phyloP scores from a whole-genome alignment of 768 basidiomycete species.

The Panaeolus cyanescens region DNA sequence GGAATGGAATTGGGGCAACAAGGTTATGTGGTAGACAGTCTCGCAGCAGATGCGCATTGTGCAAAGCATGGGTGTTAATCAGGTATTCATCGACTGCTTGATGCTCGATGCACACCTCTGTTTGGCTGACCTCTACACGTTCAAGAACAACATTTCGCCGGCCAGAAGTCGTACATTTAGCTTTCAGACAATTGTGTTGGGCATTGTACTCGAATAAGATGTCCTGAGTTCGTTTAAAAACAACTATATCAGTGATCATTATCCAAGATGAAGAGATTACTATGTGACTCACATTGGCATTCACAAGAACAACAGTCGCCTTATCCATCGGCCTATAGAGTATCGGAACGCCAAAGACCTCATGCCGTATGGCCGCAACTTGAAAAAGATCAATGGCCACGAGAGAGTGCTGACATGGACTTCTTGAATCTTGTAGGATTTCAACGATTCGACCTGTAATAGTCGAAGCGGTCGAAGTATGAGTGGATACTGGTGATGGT shows the following conservation, averaged over 20 bases:
- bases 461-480: no score
- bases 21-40: constrained; percentile 6
- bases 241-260: neutral
- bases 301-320: neutral
- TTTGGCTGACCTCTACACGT: constrained; percentile 2
- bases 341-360: constrained; percentile 15
- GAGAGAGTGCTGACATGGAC: neutral
- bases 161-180: constrained; percentile 12
- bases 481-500: no score
- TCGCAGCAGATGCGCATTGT: constrained; percentile 10
- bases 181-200: constrained; percentile 12
- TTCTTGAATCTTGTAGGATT: constrained; percentile 5
- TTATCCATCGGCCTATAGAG: constrained; percentile 9
- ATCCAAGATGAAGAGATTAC: neutral
- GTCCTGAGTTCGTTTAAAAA: no score
- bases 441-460: no score
- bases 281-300: constrained; percentile 1
- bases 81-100: constrained; percentile 4
- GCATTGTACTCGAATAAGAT: constrained; percentile 10
- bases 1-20: constrained; percentile 1
- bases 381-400: constrained; percentile 18
- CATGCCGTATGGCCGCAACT: constrained; percentile 7
- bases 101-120: constrained; percentile 10
- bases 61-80: constrained; percentile 11
- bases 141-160: constrained; percentile 8